A percentile compares a stretch with the other conserved stretches of the same genome.
Evolutionary conservation across 805 yeast genomes (phyloP).

Genomic region (Barnettozyma californica): DNA sequence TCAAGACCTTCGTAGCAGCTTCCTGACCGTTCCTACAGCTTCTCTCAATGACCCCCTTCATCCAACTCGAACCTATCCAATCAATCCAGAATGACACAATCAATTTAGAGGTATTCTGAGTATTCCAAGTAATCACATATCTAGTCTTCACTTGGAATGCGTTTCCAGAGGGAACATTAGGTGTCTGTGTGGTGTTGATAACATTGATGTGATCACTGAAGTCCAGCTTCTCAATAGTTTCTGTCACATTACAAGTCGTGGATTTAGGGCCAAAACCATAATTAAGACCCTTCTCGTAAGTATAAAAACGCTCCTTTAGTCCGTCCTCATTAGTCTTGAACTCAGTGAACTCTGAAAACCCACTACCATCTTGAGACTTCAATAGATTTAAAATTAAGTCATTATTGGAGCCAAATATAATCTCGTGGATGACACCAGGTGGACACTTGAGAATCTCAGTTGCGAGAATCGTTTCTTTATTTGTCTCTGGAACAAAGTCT

Average conservation of each 20-base stretch:
- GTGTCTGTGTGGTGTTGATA: conserved; percentile 65
- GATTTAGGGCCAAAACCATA: conserved; percentile 91
- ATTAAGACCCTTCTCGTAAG: conserved; percentile 69
- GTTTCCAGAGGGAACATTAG: conserved; percentile 92
- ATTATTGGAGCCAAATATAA: conserved; percentile 62
- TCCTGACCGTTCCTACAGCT: conserved; percentile 79
- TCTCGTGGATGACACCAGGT: conserved; percentile 63
- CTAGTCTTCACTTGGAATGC: conserved; percentile 73
- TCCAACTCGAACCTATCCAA: conserved; percentile 93
- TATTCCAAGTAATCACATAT: conserved; percentile 72
- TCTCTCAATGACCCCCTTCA: conserved; percentile 82
- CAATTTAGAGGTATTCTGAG: conserved; percentile 52
- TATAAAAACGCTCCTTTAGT: conserved; percentile 45
- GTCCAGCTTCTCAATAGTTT: conserved; percentile 53
- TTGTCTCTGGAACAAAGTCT: conserved; percentile 37
- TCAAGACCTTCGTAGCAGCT: conserved; percentile 49
- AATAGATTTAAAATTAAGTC: conserved; percentile 38
- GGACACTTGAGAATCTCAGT: conserved; percentile 60
- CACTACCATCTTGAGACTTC: conserved; percentile 33
- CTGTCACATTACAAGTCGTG: conserved; percentile 66
- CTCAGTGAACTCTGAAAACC: conserved; percentile 29
- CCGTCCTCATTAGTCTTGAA: conserved; percentile 35
- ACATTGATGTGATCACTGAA: conserved; percentile 52
- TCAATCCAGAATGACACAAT: conserved; percentile 68
- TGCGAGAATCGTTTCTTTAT: conserved; percentile 48